These are phyloP conservation scores for Alectoria sarmentosa DNA, from an alignment of 495 filamentous ascomycete species.

Conservation along the genomic window DNA sequence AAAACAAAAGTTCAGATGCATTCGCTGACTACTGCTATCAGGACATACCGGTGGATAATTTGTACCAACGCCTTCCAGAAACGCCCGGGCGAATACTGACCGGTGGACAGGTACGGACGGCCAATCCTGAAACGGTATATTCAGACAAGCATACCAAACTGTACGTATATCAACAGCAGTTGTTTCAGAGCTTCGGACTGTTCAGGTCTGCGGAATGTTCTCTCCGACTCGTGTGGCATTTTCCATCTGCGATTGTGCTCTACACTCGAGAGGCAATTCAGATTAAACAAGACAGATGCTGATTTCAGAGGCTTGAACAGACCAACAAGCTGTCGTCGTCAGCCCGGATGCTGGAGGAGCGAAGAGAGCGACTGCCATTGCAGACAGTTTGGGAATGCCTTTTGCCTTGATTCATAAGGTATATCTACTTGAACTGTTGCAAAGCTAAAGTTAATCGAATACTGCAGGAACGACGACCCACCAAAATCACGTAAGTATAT, in stretches of 20 bases:
- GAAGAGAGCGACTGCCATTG: slow-evolving; percentile 94
- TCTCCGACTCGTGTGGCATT: neutral
- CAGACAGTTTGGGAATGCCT: slow-evolving; percentile 82
- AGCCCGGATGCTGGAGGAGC: slow-evolving; percentile 95
- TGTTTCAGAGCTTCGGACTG: neutral
- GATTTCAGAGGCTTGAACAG: slow-evolving; percentile 26
- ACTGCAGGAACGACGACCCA: slow-evolving; percentile 87
- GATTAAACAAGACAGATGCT: neutral
- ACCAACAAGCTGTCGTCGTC: slow-evolving; percentile 83
- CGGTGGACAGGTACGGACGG: slow-evolving; percentile 35
- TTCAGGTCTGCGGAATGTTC: neutral
- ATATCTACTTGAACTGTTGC: slow-evolving; percentile 20
- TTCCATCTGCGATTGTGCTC: neutral
- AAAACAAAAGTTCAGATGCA: neutral
- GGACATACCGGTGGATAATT: slow-evolving; percentile 68
- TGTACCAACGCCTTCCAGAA: slow-evolving; percentile 49
- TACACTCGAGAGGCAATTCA: neutral
- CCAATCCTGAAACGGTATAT: slow-evolving; percentile 88
- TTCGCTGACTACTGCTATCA: neutral
- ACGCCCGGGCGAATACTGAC: neutral
- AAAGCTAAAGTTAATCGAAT: slow-evolving; percentile 21
- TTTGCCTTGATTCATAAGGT: slow-evolving; percentile 99
- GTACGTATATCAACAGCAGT: neutral
- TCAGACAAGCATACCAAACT: slow-evolving; percentile 72
- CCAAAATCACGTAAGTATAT: slow-evolving; percentile 54